Percentiles rank a stretch among this genome's conserved stretches.
These are phyloP conservation scores for Hyphopichia buzzinii DNA, from an alignment of 1,139 yeast genomes.

Conservation along the genomic window DNA sequence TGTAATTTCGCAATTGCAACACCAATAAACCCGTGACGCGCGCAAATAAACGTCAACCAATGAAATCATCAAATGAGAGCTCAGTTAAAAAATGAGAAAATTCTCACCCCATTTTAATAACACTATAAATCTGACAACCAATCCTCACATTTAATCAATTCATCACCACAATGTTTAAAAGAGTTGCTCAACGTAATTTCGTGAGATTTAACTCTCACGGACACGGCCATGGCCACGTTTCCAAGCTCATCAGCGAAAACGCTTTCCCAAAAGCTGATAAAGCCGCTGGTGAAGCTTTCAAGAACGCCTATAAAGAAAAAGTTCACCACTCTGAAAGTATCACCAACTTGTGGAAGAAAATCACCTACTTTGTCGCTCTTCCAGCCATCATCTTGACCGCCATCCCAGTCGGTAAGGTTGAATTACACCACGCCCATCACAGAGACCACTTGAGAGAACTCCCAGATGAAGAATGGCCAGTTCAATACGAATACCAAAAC, in stretches of 20 bases:
- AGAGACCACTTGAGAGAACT: conserved; percentile 76
- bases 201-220: conserved; percentile 44
- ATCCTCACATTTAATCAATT: neutral
- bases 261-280: conserved; percentile 39
- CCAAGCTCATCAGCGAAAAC: conserved; percentile 40
- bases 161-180: conserved; percentile 31
- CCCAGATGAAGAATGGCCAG: conserved; percentile 89
- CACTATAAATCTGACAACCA: neutral
- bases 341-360: conserved; percentile 79
- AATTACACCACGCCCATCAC: conserved; percentile 86
- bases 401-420: conserved; percentile 76
- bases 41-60: conserved; percentile 7
- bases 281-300: conserved; percentile 45
- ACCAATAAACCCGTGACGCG: conserved; percentile 3
- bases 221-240: conserved; percentile 37
- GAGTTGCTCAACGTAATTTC: conserved; percentile 38
- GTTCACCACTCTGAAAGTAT: conserved; percentile 77
- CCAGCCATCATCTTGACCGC: conserved; percentile 80
- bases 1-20: neutral
- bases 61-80: conserved; percentile 7
- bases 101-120: conserved; percentile 8
- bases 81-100: conserved; percentile 2
- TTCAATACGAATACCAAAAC: conserved; percentile 87
- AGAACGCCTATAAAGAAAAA: conserved; percentile 51
- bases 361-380: conserved; percentile 73